Evolutionary conservation across 2,329 filamentous ascomycete species (phyloP), one percentile per base, ranked within the genome.

Genomic region (Scedosporium boydii): DNA sequence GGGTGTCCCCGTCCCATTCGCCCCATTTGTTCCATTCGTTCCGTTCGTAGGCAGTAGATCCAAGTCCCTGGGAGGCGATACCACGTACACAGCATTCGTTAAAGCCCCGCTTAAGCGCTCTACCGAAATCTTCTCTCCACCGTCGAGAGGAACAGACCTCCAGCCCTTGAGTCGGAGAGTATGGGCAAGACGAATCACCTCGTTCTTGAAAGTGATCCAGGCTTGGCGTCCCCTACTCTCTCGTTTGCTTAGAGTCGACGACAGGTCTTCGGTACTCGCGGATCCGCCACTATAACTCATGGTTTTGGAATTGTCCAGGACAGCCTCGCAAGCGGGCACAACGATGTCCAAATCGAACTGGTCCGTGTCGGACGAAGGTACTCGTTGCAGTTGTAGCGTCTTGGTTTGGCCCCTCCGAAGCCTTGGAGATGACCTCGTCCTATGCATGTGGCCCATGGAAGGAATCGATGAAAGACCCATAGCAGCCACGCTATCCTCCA

Each of bases 71-170:
- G 93, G 93, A 1, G 93, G 93, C 1, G 86, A 89, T 23, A 98
- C 92, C 59, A 96, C 92, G 71, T 98, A 99, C 42, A 99, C 93
- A 10, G 93, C 92, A 71, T 99, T 99, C 21, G 95, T 99, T 67
- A 99, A 77, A 7, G 95, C 95, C 64, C 95, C 95, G 72, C 93
- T 97, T 29, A 96, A 79, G 59, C 90, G 83, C 73, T 90, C 83
- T 5, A 95, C 88, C 1, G 82, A 81, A 65, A 95, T 87, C 44
- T 79, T 80, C 59, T 85, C 83, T 66, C 88, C 89, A 65, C 80
- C 78, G 10, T 90, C 88, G 60, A 93, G 76, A 0, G 91, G 84
- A 0, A 99, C 86, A 64, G 87, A 87, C 61, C 93, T 86, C 95
- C 95, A 99, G 9, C 93, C 91, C 72, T 96, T 96, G 38, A 98